phyloP scores from a whole-genome alignment of 192 early-diverging fungal species.

The Phlyctochytrium bullatum region DNA sequence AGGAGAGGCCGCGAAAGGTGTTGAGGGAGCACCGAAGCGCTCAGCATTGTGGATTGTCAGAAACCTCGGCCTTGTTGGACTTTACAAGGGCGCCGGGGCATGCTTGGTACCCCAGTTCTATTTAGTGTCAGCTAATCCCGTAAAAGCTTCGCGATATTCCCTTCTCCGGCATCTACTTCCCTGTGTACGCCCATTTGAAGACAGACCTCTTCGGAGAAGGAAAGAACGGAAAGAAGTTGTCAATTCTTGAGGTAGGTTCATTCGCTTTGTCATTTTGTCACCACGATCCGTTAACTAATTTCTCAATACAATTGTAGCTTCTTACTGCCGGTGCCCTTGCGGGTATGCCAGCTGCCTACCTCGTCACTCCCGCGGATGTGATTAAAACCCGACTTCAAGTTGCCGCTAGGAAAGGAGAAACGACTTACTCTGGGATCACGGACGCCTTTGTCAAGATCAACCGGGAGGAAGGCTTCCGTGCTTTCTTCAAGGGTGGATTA shows the following conservation, averaged over 20 bases:
- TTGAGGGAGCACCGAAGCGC: slow-evolving; percentile 51
- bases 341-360: slow-evolving; percentile 96
- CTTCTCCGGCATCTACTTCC: slow-evolving; percentile 97
- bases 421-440: slow-evolving; percentile 77
- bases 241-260: slow-evolving; percentile 37
- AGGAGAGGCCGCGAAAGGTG: slow-evolving; percentile 48
- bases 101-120: slow-evolving; percentile 52
- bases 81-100: slow-evolving; percentile 92
- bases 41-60: slow-evolving; percentile 86
- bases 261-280: not conserved
- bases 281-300: not conserved
- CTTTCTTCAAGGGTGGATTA: slow-evolving; percentile 96
- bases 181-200: slow-evolving; percentile 96
- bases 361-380: slow-evolving; percentile 96
- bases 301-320: slow-evolving; percentile 53
- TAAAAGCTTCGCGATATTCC: slow-evolving; percentile 82
- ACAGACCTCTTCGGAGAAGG: slow-evolving; percentile 88
- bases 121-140: not conserved
- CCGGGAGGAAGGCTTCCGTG: slow-evolving; percentile 86
- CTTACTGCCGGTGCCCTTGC: slow-evolving; percentile 88
- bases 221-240: slow-evolving; percentile 64
- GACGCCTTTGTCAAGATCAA: slow-evolving; percentile 88
- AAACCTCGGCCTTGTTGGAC: slow-evolving; percentile 84
- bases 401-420: slow-evolving; percentile 84
- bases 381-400: slow-evolving; percentile 98